A percentile compares a stretch with the other conserved stretches of the same genome.
Conservation (phyloP, 2,329 filamentous ascomycete genomes). For the Rhexocercosporidium sp. region DNA sequence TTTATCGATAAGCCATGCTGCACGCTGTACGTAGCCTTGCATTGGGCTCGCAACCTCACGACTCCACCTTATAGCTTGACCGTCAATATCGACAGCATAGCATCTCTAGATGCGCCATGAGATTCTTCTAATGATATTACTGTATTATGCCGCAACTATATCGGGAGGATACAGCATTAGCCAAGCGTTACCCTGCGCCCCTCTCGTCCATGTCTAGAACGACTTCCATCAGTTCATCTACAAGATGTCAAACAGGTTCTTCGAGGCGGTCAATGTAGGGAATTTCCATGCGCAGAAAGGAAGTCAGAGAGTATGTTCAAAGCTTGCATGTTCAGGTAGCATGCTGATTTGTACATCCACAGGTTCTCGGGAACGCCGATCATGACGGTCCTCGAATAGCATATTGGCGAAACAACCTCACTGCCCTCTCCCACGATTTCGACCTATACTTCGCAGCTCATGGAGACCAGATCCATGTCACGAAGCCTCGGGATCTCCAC, state of each 20-base stretch:
- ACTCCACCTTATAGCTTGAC: not conserved
- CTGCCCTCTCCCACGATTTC: slow-evolving; percentile 60
- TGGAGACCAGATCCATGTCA: slow-evolving; percentile 61
- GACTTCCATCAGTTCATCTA: not conserved
- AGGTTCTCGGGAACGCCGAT: not conserved
- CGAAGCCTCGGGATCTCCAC: slow-evolving; percentile 53
- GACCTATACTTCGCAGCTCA: slow-evolving; percentile 69
- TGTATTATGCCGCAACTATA: not conserved
- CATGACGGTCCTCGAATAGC: slow-evolving; percentile 13
- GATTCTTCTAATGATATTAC: not conserved
- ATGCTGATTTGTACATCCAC: not conserved
- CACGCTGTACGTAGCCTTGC: not conserved
- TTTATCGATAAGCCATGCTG: not conserved
- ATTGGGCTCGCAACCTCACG: not conserved
- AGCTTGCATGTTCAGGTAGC: too few species aligned
- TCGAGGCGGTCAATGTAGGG: slow-evolving; percentile 26
- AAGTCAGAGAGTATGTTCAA: not conserved
- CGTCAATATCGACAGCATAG: not conserved
- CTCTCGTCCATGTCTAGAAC: not conserved
- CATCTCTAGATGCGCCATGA: not conserved
- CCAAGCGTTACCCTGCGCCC: not conserved
- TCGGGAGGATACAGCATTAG: not conserved
- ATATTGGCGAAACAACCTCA: slow-evolving; percentile 58
- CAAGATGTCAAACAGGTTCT: slow-evolving; percentile 5
- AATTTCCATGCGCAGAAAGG: slow-evolving; percentile 25